These are phyloP conservation scores for Verbena officinalis DNA, from an alignment of 257 asterid genomes.

Conservation along the genomic window DNA sequence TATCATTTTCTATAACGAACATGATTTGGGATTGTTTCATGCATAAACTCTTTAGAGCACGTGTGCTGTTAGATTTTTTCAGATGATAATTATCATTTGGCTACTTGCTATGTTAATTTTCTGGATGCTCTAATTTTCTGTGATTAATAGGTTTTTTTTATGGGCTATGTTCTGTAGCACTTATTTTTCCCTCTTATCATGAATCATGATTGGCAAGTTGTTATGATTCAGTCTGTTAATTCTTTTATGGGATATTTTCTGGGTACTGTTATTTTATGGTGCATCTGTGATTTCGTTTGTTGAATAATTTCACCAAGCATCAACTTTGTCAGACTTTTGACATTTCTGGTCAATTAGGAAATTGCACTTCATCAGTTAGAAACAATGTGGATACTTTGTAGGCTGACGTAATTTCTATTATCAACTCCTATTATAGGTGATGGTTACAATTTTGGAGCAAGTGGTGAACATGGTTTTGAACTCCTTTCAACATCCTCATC, in stretches of 20 bases:
- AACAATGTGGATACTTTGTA: slow-evolving; percentile 13
- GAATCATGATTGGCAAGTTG: background rate
- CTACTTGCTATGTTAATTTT: background rate
- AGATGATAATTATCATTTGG: background rate
- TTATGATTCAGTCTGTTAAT: background rate
- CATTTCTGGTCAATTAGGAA: slow-evolving; percentile 3
- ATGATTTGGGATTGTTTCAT: slow-evolving; percentile 9
- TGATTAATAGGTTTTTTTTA: background rate
- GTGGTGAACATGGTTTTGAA: slow-evolving; percentile 89
- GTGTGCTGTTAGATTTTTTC: background rate
- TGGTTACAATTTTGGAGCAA: slow-evolving; percentile 85
- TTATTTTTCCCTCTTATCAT: background rate
- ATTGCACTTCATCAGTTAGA: slow-evolving; percentile 2
- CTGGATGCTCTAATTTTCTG: slow-evolving; percentile 2
- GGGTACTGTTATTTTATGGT: slow-evolving; percentile 1
- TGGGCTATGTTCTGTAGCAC: no score
- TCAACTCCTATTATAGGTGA: slow-evolving; percentile 55
- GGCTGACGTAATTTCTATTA: slow-evolving; percentile 18
- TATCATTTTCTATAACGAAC: background rate
- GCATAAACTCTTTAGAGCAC: background rate
- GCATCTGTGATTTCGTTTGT: slow-evolving; percentile 13
- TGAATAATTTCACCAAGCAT: background rate
- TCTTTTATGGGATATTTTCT: background rate
- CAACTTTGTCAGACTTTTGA: slow-evolving; percentile 18
- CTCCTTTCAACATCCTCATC: slow-evolving; percentile 94